A percentile compares a stretch with the other conserved stretches of the same genome.
Conservation (phyloP, 305 asterid genomes). For the Plantago coronopus region DNA sequence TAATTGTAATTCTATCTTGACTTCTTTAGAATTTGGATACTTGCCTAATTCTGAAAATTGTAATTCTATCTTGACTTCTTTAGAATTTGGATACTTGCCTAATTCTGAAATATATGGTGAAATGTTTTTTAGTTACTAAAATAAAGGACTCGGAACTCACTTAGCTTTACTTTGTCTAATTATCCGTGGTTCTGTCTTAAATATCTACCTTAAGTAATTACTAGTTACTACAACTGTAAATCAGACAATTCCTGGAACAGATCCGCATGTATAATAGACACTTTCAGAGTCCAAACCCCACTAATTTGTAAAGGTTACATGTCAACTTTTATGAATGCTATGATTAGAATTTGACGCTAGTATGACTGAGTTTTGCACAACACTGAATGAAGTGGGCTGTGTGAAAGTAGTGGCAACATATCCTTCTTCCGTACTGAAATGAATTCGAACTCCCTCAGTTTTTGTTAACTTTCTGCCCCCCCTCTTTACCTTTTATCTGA, state of each 20-base stretch:
- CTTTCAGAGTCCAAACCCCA: background rate
- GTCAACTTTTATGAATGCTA: too few relatives aligned
- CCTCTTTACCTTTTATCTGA: background rate
- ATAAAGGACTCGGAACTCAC: too few relatives aligned
- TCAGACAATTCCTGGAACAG: background rate
- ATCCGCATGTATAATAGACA: background rate
- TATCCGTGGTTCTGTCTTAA: background rate
- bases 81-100: too few relatives aligned
- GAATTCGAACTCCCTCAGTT: background rate
- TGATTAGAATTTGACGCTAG: background rate
- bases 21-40: background rate
- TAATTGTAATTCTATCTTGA: background rate
- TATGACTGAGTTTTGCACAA: background rate
- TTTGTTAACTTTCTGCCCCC: background rate
- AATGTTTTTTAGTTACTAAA: background rate
- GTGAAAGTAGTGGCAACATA: background rate
- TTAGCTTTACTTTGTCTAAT: background rate
- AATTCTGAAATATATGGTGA: background rate
- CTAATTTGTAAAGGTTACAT: background rate
- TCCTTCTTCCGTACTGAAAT: background rate
- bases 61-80: too few relatives aligned
- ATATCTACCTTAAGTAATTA: background rate
- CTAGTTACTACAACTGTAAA: background rate
- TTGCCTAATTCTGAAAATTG: background rate
- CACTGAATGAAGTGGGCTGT: background rate